Percentiles rank a stretch among this genome's conserved stretches.
phyloP scores from a whole-genome alignment of 129 eudicot genomes.

The Arctium minus region DNA sequence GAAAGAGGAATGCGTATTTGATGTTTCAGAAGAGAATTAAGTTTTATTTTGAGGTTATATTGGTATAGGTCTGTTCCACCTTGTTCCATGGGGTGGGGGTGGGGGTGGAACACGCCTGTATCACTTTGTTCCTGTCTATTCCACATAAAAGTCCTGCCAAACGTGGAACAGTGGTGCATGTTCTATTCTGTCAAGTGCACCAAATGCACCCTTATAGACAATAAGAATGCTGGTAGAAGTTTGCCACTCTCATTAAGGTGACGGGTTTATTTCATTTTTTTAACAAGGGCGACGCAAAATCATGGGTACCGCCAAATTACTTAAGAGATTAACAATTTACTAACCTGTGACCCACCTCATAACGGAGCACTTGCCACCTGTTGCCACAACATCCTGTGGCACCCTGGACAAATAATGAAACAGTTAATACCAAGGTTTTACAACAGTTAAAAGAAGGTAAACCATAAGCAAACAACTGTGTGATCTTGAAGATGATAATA shows the following conservation, averaged over 20 bases:
- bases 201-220: neutral
- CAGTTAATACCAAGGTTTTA: neutral
- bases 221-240: neutral
- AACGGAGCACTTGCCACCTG: constrained; percentile 81
- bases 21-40: too few relatives aligned
- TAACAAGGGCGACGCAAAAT: neutral
- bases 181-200: neutral
- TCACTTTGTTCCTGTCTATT: too few relatives aligned
- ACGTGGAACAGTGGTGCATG: too few relatives aligned
- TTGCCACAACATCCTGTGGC: constrained; percentile 78
- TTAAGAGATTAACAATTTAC: neutral
- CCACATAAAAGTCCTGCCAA: too few relatives aligned
- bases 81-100: too few relatives aligned
- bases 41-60: too few relatives aligned
- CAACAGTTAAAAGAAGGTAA: neutral
- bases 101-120: too few relatives aligned
- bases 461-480: neutral
- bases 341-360: constrained; percentile 87
- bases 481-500: neutral
- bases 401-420: constrained; percentile 43
- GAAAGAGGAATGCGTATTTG: too few relatives aligned
- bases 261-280: neutral
- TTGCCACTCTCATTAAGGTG: neutral
- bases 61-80: too few relatives aligned
- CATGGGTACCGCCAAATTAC: neutral